These are phyloP conservation scores for Pseudocercospora eumusae DNA, from an alignment of 2,329 filamentous ascomycete genomes.

Conservation along the genomic window DNA sequence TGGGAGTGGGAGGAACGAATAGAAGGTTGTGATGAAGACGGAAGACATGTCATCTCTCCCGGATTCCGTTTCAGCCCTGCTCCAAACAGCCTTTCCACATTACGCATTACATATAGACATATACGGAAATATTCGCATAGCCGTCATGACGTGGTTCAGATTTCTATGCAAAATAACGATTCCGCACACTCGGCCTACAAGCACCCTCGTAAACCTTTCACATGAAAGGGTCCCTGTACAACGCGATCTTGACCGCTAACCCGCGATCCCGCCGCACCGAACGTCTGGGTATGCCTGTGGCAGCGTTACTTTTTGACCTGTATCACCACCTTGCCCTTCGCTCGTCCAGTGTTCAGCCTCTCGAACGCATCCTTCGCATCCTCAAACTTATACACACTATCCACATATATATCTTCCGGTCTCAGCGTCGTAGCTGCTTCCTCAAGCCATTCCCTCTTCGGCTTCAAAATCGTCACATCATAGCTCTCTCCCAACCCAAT, in stretches of 20 bases:
- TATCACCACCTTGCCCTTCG: conserved; percentile 41
- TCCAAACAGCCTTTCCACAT: background rate
- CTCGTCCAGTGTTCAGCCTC: conserved; percentile 39
- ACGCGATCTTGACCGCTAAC: background rate
- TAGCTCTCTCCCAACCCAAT: conserved; percentile 39
- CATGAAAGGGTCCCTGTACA: background rate
- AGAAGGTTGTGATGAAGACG: background rate
- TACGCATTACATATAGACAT: too few relatives aligned
- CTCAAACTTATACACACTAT: conserved; percentile 59
- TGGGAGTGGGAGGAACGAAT: too few relatives aligned
- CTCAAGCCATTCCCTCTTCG: conserved; percentile 53
- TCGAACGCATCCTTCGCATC: conserved; percentile 49
- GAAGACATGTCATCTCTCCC: background rate
- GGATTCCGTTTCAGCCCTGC: background rate
- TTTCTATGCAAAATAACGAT: background rate
- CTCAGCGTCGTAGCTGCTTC: conserved; percentile 57
- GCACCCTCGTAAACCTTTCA: background rate
- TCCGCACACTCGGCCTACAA: background rate
- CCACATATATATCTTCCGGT: conserved; percentile 55
- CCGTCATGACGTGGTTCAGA: conserved; percentile 2
- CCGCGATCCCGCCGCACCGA: background rate
- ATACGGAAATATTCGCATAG: too few relatives aligned
- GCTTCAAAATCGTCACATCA: conserved; percentile 47
- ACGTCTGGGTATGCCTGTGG: background rate
- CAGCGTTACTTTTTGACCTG: conserved; percentile 16